phyloP scores from a whole-genome alignment of 441 rosid genomes.

The Viola pubescens region DNA sequence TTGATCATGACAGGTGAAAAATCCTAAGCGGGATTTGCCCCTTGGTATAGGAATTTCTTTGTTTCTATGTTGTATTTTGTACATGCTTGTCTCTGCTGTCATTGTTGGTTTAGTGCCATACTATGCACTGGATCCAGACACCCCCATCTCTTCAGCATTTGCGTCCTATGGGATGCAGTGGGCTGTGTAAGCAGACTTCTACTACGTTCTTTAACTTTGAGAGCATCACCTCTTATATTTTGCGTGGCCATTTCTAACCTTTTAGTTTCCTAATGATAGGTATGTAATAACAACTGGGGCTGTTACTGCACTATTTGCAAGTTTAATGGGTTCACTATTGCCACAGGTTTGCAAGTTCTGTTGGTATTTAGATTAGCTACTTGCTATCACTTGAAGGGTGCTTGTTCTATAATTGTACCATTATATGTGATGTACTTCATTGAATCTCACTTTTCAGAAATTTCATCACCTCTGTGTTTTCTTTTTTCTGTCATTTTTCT shows the following conservation, averaged over 20 bases:
- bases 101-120: conserved; percentile 85
- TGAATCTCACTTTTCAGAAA: no score
- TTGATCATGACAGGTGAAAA: conserved; percentile 44
- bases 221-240: neutral
- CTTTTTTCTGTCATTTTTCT: no score
- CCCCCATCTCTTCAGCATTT: conserved; percentile 89
- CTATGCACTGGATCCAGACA: conserved; percentile 70
- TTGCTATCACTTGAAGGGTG: no score
- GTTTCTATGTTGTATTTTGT: conserved; percentile 60
- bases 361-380: neutral
- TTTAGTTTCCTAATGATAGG: conserved; percentile 25
- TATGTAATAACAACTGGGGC: conserved; percentile 72
- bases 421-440: no score
- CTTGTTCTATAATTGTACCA: no score
- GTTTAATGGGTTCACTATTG: conserved; percentile 74
- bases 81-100: conserved; percentile 81
- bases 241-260: conserved; percentile 3
- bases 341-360: conserved; percentile 49
- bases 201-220: conserved; percentile 5
- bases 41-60: conserved; percentile 71
- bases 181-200: conserved; percentile 64
- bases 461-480: no score
- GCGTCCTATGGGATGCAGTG: conserved; percentile 84
- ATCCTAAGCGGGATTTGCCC: conserved; percentile 79
- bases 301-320: conserved; percentile 70